phyloP scores from a whole-genome alignment of 129 eudicot genomes.

The Mikania micrantha region DNA sequence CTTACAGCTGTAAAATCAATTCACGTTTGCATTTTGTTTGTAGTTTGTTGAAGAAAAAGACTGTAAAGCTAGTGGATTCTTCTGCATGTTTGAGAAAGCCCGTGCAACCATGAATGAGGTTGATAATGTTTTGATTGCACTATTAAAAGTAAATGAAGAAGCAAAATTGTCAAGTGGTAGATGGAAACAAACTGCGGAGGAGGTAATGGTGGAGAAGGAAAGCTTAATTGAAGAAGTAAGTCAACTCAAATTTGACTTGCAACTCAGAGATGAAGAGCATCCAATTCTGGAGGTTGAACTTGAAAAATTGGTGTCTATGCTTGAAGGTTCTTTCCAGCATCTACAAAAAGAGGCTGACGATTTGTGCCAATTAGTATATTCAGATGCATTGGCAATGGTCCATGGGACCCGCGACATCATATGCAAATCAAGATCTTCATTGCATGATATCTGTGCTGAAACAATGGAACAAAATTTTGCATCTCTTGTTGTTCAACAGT shows the following conservation, averaged over 20 bases:
- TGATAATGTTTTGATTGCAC: conserved; percentile 52
- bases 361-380: conserved; percentile 34
- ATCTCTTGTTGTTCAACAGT: conserved; percentile 47
- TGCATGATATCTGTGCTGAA: conserved; percentile 43
- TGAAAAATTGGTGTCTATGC: conserved; percentile 26
- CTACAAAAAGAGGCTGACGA: conserved; percentile 52
- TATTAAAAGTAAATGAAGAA: conserved; percentile 46
- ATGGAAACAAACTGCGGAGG: conserved; percentile 62
- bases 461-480: conserved; percentile 40
- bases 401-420: conserved; percentile 24
- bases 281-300: conserved; percentile 32
- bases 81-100: conserved; percentile 53
- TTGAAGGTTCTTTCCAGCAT: conserved; percentile 47
- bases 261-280: conserved; percentile 37
- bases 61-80: conserved; percentile 34
- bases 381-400: conserved; percentile 42
- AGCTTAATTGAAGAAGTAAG: conserved; percentile 50
- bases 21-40: not conserved
- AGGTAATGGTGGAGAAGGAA: conserved; percentile 47
- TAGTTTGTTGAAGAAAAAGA: conserved; percentile 36
- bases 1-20: not conserved
- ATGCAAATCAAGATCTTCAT: conserved; percentile 43
- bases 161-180: conserved; percentile 38
- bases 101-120: conserved; percentile 60
- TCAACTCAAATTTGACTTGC: conserved; percentile 40